Evolutionary conservation across 2,329 filamentous ascomycete genomes (phyloP), one percentile per base, ranked within the genome.

Genomic region (Nemania bipapillata): DNA sequence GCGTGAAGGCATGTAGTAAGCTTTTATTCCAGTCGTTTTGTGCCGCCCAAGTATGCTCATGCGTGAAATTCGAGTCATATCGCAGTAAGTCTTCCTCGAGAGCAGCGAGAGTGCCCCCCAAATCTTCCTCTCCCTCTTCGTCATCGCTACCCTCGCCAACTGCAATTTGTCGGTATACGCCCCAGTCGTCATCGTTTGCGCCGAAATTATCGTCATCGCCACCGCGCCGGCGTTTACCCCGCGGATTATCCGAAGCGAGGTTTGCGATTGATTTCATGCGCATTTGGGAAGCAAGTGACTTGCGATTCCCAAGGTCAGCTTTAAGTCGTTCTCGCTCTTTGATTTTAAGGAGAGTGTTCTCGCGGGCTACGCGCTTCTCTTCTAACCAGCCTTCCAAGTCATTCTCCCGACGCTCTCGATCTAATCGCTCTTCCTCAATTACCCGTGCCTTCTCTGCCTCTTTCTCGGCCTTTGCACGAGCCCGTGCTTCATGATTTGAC

Each of bases 241-340:
- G 84, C 0, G 95, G 94, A 5, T 89, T 90, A 79, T 99, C 96
- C 0, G 95, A 94, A 2, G 96, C 96, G 1, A 99, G 90, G 77
- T 97, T 97, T 68, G 96, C 96, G 66, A 99, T 94, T 58, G 91
- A 95, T 83, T 98, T 98, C 96, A 99, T 99, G 71, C 96, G 92
- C 82, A 97, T 96, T 80, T 98, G 95, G 65, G 92, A 96, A 8
- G 96, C 96, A 22, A 97, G 89, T 0, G 94, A 97, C 80, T 99
- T 99, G 77, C 96, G 92, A 81, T 98, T 98, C 65, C 95, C 94
- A 1, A 97, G 87, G 77, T 99, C 96, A 50, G 94, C 93, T 82
- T 97, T 97, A 69, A 97, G 87, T 20, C 94, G 89, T 76, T 98
- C 94, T 60, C 94, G 91, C 74, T 98, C 95, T 80, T 97, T 97